Conservation (phyloP, 2,329 filamentous ascomycete species). For the Diplodia intermedia region DNA sequence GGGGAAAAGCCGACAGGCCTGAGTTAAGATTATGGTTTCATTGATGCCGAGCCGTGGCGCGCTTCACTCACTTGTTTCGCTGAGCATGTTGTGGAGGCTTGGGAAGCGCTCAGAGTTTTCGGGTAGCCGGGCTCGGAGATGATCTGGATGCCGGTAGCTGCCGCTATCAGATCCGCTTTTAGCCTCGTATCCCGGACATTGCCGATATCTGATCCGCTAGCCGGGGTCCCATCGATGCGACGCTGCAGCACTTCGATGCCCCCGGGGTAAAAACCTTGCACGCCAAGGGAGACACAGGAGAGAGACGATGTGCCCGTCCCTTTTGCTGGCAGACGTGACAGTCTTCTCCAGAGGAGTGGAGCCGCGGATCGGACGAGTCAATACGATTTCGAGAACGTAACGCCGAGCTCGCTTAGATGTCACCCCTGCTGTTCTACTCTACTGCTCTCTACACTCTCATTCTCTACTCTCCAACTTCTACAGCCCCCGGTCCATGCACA, state of each 20-base stretch:
- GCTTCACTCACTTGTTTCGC: not conserved
- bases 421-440: not conserved
- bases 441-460: not conserved
- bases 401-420: constrained; percentile 1
- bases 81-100: not conserved
- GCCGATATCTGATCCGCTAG: constrained; percentile 31
- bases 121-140: not conserved
- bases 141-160: not conserved
- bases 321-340: not conserved
- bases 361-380: not conserved
- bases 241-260: not conserved
- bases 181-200: constrained; percentile 14
- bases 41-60: not conserved
- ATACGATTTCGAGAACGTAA: not conserved
- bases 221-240: not conserved
- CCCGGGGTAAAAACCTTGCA: not conserved
- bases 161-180: constrained; percentile 28
- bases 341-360: not conserved
- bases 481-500: not conserved
- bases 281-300: not conserved
- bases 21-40: not conserved
- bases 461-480: too few species aligned
- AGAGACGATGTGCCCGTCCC: not conserved
- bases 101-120: not conserved
- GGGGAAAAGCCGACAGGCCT: not conserved